Base-by-base conservation (phyloP, 805 yeast genomes). In the Vanderwaltozyma verrucispora region DNA sequence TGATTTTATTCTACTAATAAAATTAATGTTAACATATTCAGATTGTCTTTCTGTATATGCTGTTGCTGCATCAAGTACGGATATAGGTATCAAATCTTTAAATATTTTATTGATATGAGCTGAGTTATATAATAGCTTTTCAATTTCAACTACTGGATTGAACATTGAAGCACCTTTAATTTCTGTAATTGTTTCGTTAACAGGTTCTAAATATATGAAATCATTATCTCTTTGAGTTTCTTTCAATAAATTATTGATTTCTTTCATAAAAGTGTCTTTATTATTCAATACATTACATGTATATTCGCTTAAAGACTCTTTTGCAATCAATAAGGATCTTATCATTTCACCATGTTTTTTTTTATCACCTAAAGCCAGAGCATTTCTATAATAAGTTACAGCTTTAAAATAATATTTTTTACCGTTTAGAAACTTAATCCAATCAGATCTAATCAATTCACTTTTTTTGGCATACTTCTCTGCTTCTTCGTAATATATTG, bases 171-270 rank as follows among this genome's bases (percentile, higher is more conserved):
- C 77, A 2, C 60, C 52, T 27, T 71, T 70, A 2, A 59, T 51
- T 3, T 77, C 62, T 0, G 63, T 48, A 1, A 72, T 63, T 2
- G 76, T 46, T 2, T 51, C 40, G 7, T 94, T 94, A 1, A 85
- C 76, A 2, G 64, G 60, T 40, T 81, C 78, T 28, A 83, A 59
- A 55, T 85, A 84, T 5, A 88, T 77, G 47, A 86, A 64, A 50
- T 86, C 88, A 53, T 87, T 87, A 46, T 87, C 96, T 45, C 77
- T 70, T 45, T 81, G 86, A 0, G 88, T 74, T 3, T 71, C 63
- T 14, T 64, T 59, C 9, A 79, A 50, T 1, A 69, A 64, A 1
- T 64, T 67, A 9, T 59, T 51, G 1, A 82, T 64, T 2, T 68
- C 65, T 3, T 56, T 53, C 1, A 54, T 45, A 15, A 88, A 65